Conservation (phyloP, 2,329 filamentous ascomycete genomes). For the Lachnellula cervina region DNA sequence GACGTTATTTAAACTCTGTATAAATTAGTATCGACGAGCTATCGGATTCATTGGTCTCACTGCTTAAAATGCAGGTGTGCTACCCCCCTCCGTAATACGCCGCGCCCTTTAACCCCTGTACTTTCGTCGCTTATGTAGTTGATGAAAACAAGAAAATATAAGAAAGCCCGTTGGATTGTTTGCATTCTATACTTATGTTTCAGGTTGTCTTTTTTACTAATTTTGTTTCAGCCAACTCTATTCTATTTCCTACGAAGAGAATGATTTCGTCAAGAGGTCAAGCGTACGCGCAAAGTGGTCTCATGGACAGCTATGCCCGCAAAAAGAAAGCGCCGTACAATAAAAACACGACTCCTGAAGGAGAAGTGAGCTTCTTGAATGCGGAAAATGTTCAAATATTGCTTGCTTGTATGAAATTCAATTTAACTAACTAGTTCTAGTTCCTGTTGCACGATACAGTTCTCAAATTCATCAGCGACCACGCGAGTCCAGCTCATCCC, state of each 20-base stretch:
- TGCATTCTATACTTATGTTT: too few relatives aligned
- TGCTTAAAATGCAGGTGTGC: too few relatives aligned
- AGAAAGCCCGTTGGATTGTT: too few relatives aligned
- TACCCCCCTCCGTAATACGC: too few relatives aligned
- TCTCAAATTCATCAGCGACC: background rate
- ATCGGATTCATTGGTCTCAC: too few relatives aligned
- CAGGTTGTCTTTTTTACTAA: too few relatives aligned
- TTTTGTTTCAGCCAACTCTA: too few relatives aligned
- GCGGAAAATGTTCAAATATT: background rate
- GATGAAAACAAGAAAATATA: too few relatives aligned
- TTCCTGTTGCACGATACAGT: constrained; percentile 2
- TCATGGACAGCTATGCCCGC: background rate
- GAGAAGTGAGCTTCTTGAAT: constrained; percentile 3
- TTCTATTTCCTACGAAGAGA: background rate
- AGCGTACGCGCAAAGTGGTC: background rate
- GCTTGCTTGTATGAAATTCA: background rate
- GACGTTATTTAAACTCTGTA: too few relatives aligned
- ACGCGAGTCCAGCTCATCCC: background rate
- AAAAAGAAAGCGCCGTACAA: background rate
- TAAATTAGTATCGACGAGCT: too few relatives aligned
- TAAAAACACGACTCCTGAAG: background rate
- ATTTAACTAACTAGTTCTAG: background rate
- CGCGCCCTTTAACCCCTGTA: too few relatives aligned
- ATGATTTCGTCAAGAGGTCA: constrained; percentile 1
- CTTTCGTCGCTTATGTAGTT: too few relatives aligned